These are phyloP conservation scores for Dioscorea zingiberensis DNA, from an alignment of 106 monocot species.

Conservation along the genomic window DNA sequence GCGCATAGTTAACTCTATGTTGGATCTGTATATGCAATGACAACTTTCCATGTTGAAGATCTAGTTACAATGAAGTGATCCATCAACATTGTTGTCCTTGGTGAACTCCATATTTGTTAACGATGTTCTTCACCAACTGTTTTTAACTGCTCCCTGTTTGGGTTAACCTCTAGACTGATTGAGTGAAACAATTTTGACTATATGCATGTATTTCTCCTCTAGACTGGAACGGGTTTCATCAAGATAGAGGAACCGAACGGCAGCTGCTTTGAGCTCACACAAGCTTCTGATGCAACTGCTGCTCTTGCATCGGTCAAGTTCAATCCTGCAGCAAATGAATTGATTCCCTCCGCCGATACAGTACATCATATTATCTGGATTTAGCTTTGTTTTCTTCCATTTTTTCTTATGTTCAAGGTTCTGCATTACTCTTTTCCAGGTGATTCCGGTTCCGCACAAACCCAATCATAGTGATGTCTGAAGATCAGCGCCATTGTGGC, in stretches of 20 bases:
- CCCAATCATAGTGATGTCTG: slow-evolving; percentile 64
- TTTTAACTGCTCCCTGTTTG: background rate
- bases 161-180: background rate
- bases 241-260: slow-evolving; percentile 39
- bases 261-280: slow-evolving; percentile 11
- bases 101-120: background rate
- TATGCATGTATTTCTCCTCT: background rate
- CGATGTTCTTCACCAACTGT: background rate
- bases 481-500: slow-evolving; percentile 2
- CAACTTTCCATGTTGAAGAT: too few species aligned
- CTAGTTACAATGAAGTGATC: too few species aligned
- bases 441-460: slow-evolving; percentile 52
- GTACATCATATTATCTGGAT: slow-evolving; percentile 13
- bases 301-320: slow-evolving; percentile 27
- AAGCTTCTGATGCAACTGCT: slow-evolving; percentile 4
- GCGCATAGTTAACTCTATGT: background rate
- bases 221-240: slow-evolving; percentile 90
- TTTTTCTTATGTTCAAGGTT: background rate
- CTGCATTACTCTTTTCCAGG: slow-evolving; percentile 29
- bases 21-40: background rate
- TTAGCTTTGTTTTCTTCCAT: background rate
- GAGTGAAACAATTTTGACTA: too few species aligned
- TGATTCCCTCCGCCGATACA: slow-evolving; percentile 62
- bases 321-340: slow-evolving; percentile 84
- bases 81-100: background rate